phyloP scores from a whole-genome alignment of 495 filamentous ascomycete genomes.

The Penicillium verhagenii region DNA sequence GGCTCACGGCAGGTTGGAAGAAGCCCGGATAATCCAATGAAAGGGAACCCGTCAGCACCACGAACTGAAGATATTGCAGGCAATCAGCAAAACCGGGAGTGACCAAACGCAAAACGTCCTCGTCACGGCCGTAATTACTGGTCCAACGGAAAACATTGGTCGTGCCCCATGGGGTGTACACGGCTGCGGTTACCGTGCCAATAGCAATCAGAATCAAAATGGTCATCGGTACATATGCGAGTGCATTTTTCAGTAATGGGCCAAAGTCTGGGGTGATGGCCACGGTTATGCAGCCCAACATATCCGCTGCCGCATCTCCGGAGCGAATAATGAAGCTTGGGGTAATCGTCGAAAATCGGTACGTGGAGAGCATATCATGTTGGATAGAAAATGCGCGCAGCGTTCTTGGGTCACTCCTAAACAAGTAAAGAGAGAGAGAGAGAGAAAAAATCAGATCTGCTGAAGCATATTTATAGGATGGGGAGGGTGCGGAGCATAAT shows the following conservation, averaged over 20 bases:
- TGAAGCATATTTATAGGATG: background rate
- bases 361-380: slow-evolving; percentile 75
- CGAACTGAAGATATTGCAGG: slow-evolving; percentile 94
- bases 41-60: slow-evolving; percentile 81
- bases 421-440: too few relatives aligned
- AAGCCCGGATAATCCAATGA: slow-evolving; percentile 90
- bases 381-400: slow-evolving; percentile 71
- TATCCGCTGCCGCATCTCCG: slow-evolving; percentile 60
- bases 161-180: slow-evolving; percentile 92
- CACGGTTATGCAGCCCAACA: slow-evolving; percentile 76
- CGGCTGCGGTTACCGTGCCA: slow-evolving; percentile 77
- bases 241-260: slow-evolving; percentile 54
- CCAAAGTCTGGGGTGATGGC: slow-evolving; percentile 81
- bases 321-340: slow-evolving; percentile 69
- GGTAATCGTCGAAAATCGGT: slow-evolving; percentile 78
- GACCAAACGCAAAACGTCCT: slow-evolving; percentile 85
- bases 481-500: slow-evolving; percentile 6
- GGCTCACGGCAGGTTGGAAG: slow-evolving; percentile 86
- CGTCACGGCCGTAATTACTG: slow-evolving; percentile 92
- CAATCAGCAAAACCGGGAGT: slow-evolving; percentile 97
- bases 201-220: slow-evolving; percentile 77
- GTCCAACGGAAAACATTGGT: slow-evolving; percentile 88
- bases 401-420: slow-evolving; percentile 49
- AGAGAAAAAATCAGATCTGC: background rate
- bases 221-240: slow-evolving; percentile 77